These are phyloP conservation scores for Neoarthrinium moseri DNA, from an alignment of 2,329 filamentous ascomycete species.

Conservation along the genomic window DNA sequence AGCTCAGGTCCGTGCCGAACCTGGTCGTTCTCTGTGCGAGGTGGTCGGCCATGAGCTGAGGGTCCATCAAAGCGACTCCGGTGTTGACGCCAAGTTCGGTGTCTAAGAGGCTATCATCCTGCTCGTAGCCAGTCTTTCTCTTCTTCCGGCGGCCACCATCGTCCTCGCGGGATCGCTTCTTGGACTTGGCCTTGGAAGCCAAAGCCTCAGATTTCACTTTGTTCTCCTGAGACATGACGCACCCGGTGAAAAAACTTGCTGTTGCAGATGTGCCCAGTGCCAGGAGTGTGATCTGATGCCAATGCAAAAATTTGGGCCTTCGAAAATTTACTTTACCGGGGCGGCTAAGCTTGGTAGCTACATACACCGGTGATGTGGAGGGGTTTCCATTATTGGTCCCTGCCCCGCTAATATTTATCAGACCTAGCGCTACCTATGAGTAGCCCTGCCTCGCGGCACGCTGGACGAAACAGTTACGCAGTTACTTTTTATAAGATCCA, in stretches of 20 bases:
- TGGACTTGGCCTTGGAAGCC: slow-evolving; percentile 32
- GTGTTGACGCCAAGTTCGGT: slow-evolving; percentile 75
- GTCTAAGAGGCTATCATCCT: slow-evolving; percentile 59
- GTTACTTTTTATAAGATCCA: too few relatives aligned
- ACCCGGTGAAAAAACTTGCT: neutral
- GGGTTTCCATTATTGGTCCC: slow-evolving; percentile 1
- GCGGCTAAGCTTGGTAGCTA: neutral
- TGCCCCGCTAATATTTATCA: slow-evolving; percentile 8
- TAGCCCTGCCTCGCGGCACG: slow-evolving; percentile 7
- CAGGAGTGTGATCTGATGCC: too few relatives aligned
- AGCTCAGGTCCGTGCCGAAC: slow-evolving; percentile 78
- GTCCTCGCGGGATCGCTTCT: slow-evolving; percentile 56
- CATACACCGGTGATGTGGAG: neutral
- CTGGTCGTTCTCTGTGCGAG: slow-evolving; percentile 75
- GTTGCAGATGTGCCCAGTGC: neutral
- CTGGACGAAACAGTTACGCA: too few relatives aligned
- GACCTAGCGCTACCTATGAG: neutral
- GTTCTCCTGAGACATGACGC: slow-evolving; percentile 11
- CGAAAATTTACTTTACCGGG: slow-evolving; percentile 9
- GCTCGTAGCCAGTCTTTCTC: slow-evolving; percentile 54
- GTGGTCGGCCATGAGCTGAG: slow-evolving; percentile 79
- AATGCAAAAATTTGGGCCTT: slow-evolving; percentile 1
- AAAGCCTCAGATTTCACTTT: slow-evolving; percentile 16
- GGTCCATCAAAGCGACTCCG: slow-evolving; percentile 80
- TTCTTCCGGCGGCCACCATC: slow-evolving; percentile 44